Percentiles rank a stretch among this genome's conserved stretches.
phyloP scores from a whole-genome alignment of 176 grass and related monocot genomes.

The Oryza glaberrima region DNA sequence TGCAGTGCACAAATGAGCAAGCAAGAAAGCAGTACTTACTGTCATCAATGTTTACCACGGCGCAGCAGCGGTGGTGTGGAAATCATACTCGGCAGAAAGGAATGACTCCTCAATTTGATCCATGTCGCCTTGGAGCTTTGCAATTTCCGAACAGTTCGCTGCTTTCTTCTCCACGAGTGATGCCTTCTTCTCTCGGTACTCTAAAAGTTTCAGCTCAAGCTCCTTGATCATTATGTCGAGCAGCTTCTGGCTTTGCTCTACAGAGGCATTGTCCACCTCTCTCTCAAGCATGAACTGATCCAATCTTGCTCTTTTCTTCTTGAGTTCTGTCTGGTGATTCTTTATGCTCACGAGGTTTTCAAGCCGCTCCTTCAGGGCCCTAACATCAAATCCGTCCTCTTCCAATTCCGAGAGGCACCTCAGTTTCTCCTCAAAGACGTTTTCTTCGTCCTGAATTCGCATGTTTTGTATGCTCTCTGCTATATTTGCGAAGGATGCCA shows the following conservation, averaged over 20 bases:
- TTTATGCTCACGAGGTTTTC: slow-evolving; percentile 39
- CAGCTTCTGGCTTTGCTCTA: slow-evolving; percentile 12
- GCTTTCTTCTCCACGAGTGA: background rate
- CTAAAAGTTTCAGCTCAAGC: slow-evolving; percentile 15
- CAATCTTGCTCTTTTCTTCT: slow-evolving; percentile 30
- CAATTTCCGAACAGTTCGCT: slow-evolving; percentile 6
- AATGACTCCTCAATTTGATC: slow-evolving; percentile 23
- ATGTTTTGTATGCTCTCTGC: slow-evolving; percentile 47
- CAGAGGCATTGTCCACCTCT: background rate
- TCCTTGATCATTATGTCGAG: slow-evolving; percentile 13
- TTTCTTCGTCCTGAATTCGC: slow-evolving; percentile 28
- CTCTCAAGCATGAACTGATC: slow-evolving; percentile 22
- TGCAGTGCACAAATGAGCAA: background rate
- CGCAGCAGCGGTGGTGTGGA: slow-evolving; percentile 22
- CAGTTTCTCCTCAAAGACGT: slow-evolving; percentile 52
- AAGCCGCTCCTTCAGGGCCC: slow-evolving; percentile 38
- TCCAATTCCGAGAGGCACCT: slow-evolving; percentile 34
- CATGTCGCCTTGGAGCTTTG: slow-evolving; percentile 28
- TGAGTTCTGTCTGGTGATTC: slow-evolving; percentile 9
- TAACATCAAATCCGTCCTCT: slow-evolving; percentile 59
- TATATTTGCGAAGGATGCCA: slow-evolving; percentile 54
- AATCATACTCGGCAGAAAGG: background rate
- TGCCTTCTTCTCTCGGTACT: slow-evolving; percentile 17
- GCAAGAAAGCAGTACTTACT: background rate
- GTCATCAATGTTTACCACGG: slow-evolving; percentile 39